A percentile compares a stretch with the other conserved stretches of the same genome.
These are phyloP conservation scores for Candida tibetensis DNA, from an alignment of 805 yeast genomes.

Conservation along the genomic window DNA sequence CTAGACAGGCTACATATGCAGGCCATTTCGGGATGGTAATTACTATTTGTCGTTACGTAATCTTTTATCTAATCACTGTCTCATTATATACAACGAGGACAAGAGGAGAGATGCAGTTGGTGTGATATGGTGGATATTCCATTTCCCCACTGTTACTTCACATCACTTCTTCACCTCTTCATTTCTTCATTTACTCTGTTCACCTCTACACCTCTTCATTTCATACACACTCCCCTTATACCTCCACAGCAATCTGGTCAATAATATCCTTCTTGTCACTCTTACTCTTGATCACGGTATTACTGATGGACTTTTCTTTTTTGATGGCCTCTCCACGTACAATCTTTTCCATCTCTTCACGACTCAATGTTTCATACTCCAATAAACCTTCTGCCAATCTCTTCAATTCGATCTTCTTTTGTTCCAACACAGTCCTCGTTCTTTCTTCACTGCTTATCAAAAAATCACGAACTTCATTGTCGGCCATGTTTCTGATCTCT, in stretches of 20 bases:
- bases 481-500: slow-evolving; percentile 83
- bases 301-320: slow-evolving; percentile 66
- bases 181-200: too few relatives aligned
- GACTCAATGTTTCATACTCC: slow-evolving; percentile 92
- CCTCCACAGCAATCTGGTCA: slow-evolving; percentile 18
- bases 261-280: slow-evolving; percentile 15
- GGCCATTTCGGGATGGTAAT: too few relatives aligned
- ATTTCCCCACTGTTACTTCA: too few relatives aligned
- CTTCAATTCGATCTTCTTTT: slow-evolving; percentile 66
- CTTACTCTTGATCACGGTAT: slow-evolving; percentile 50
- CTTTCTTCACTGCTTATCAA: slow-evolving; percentile 76
- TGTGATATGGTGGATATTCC: too few relatives aligned
- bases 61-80: too few relatives aligned
- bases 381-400: slow-evolving; percentile 89
- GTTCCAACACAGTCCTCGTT: slow-evolving; percentile 64
- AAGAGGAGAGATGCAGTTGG: too few relatives aligned
- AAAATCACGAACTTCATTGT: slow-evolving; percentile 79
- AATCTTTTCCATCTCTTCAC: slow-evolving; percentile 84
- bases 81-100: too few relatives aligned
- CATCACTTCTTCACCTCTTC: too few relatives aligned
- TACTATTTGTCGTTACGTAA: too few relatives aligned
- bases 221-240: too few relatives aligned
- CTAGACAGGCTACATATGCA: too few relatives aligned
- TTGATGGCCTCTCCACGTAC: slow-evolving; percentile 75
- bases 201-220: too few relatives aligned